Conservation (phyloP, 176 grass and related monocot genomes). For the Zea luxurians region DNA sequence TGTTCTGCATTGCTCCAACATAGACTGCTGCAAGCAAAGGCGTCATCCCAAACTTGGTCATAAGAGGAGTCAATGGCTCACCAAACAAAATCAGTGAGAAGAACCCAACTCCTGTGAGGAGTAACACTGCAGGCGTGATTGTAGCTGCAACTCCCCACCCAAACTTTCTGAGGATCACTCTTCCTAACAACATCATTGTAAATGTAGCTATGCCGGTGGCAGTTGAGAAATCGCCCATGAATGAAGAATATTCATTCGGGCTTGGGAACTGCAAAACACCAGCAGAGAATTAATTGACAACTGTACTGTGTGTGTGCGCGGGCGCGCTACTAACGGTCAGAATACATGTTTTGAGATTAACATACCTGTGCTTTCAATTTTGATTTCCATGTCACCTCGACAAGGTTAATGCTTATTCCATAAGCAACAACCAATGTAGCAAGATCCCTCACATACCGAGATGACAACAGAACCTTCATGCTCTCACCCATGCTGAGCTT, state of each 20-base stretch:
- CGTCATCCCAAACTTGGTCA: slow-evolving; percentile 75
- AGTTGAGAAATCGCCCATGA: slow-evolving; percentile 99
- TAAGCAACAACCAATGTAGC: slow-evolving; percentile 97
- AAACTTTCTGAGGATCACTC: slow-evolving; percentile 83
- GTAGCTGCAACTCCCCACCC: slow-evolving; percentile 97
- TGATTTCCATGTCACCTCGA: slow-evolving; percentile 99
- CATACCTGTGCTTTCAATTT: slow-evolving; percentile 95
- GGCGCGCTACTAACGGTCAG: neutral
- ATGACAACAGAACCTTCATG: slow-evolving; percentile 91
- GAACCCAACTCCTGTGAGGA: slow-evolving; percentile 94
- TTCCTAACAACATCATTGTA: slow-evolving; percentile 96
- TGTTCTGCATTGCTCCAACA: slow-evolving; percentile 94
- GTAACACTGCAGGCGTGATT: slow-evolving; percentile 88
- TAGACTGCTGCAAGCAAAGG: slow-evolving; percentile 96
- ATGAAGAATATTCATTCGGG: slow-evolving; percentile 96
- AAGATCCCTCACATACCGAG: slow-evolving; percentile 95
- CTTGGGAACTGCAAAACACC: slow-evolving; percentile 75
- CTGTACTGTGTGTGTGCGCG: neutral
- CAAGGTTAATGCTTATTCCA: slow-evolving; percentile 98
- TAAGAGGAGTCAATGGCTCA: slow-evolving; percentile 64
- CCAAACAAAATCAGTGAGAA: slow-evolving; percentile 97
- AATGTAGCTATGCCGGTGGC: slow-evolving; percentile 95
- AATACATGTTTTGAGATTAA: neutral
- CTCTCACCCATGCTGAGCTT: slow-evolving; percentile 94
- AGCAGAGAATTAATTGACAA: slow-evolving; percentile 20